phyloP scores from a whole-genome alignment of 1,284 basidiomycete species.

The Tremellales sp. region DNA sequence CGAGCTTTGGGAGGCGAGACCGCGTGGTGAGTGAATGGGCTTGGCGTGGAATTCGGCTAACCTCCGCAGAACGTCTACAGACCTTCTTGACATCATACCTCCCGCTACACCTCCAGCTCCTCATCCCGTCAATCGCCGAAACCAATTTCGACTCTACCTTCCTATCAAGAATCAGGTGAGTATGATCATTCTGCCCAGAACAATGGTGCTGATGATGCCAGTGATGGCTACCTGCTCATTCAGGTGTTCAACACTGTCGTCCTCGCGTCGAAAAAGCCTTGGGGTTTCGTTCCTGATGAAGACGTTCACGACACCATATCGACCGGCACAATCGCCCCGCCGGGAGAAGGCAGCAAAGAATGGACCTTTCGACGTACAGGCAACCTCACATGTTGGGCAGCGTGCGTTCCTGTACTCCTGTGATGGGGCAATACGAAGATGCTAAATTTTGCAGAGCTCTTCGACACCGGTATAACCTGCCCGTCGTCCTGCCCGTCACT shows the following conservation, averaged over 20 bases:
- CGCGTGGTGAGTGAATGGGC: constrained; percentile 52
- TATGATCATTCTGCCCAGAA: background rate
- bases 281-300: constrained; percentile 44
- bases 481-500: constrained; percentile 26
- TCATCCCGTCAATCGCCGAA: constrained; percentile 17
- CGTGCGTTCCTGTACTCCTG: constrained; percentile 29
- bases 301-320: constrained; percentile 41
- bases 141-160: constrained; percentile 7
- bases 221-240: constrained; percentile 44
- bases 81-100: constrained; percentile 37
- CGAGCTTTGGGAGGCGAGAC: constrained; percentile 69
- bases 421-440: background rate
- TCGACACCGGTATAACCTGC: constrained; percentile 39
- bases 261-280: constrained; percentile 29
- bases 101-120: constrained; percentile 18
- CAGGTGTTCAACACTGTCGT: constrained; percentile 40
- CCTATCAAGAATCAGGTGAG: constrained; percentile 26
- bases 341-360: constrained; percentile 17
- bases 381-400: constrained; percentile 46
- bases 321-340: background rate
- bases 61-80: constrained; percentile 28
- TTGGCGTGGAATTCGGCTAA: background rate
- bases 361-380: constrained; percentile 46
- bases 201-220: constrained; percentile 6
- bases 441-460: constrained; percentile 32